Evolutionary conservation across 2,329 filamentous ascomycete genomes (phyloP).

Genomic region (Ceratocystis lukuohia): DNA sequence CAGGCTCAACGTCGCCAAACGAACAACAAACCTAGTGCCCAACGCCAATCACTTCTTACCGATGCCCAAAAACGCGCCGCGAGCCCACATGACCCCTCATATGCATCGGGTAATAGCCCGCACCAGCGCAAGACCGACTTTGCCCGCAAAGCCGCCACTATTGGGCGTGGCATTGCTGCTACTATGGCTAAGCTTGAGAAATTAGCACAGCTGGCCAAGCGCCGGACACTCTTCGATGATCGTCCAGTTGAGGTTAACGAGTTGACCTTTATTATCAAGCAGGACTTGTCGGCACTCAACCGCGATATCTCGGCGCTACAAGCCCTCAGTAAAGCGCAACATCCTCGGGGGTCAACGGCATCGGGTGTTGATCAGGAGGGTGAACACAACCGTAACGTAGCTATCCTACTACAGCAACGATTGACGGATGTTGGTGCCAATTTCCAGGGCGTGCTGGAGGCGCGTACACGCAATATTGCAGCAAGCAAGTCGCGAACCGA

Average conservation of each 20-base stretch:
- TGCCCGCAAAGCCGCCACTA: conserved; percentile 78
- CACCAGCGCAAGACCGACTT: conserved; percentile 65
- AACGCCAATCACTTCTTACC: conserved; percentile 67
- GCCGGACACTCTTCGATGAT: conserved; percentile 95
- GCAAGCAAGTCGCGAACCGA: conserved; percentile 83
- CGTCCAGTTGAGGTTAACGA: conserved; percentile 93
- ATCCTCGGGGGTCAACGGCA: conserved; percentile 42
- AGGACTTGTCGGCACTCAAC: conserved; percentile 74
- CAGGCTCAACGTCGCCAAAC: conserved; percentile 73
- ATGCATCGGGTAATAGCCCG: conserved; percentile 20
- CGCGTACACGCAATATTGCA: conserved; percentile 95
- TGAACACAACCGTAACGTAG: conserved; percentile 96
- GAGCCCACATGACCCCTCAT: conserved; percentile 29
- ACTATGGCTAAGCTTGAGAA: conserved; percentile 95
- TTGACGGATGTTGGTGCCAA: conserved; percentile 84
- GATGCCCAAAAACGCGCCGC: conserved; percentile 56
- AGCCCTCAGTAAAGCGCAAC: conserved; percentile 52
- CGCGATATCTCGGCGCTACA: conserved; percentile 79
- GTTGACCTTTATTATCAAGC: conserved; percentile 94
- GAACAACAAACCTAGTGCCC: conserved; percentile 60
- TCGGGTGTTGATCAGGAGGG: conserved; percentile 60
- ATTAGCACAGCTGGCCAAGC: conserved; percentile 84
- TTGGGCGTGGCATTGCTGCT: conserved; percentile 77
- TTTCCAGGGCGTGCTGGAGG: conserved; percentile 95
- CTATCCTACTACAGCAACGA: conserved; percentile 80